Percentiles rank a stretch among this genome's conserved stretches.
phyloP scores from a whole-genome alignment of 495 filamentous ascomycete species.

The Penicillium manginii region DNA sequence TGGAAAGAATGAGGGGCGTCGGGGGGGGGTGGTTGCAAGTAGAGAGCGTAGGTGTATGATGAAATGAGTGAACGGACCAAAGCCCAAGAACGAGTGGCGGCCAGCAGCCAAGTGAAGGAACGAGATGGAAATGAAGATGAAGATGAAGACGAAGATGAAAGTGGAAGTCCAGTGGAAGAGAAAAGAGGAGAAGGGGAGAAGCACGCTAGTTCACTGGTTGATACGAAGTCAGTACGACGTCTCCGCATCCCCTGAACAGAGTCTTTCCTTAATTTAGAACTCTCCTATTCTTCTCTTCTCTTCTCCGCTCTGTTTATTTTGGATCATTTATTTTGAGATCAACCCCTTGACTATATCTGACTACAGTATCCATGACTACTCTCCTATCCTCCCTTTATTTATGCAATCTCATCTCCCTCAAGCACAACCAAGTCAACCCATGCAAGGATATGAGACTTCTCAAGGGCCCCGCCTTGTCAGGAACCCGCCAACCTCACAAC shows the following conservation, averaged over 20 bases:
- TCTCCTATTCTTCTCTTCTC: background rate
- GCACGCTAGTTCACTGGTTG: slow-evolving; percentile 2
- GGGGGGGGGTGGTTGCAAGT: background rate
- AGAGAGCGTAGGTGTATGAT: background rate
- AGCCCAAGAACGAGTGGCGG: slow-evolving; percentile 38
- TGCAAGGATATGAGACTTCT: slow-evolving; percentile 1
- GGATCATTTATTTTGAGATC: no score
- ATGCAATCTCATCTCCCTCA: background rate
- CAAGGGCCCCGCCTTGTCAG: slow-evolving; percentile 28
- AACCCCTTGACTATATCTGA: no score
- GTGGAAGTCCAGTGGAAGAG: slow-evolving; percentile 16
- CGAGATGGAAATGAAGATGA: slow-evolving; percentile 15
- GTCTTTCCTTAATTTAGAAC: slow-evolving; percentile 4
- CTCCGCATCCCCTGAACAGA: slow-evolving; percentile 17
- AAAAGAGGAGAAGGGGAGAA: slow-evolving; percentile 30
- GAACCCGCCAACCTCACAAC: slow-evolving; percentile 26
- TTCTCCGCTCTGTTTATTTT: background rate
- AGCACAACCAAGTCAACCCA: background rate
- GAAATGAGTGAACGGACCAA: slow-evolving; percentile 35
- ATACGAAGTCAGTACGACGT: background rate
- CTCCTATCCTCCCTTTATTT: background rate
- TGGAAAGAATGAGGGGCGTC: background rate
- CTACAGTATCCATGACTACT: background rate
- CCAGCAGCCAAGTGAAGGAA: slow-evolving; percentile 27
- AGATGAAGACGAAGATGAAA: slow-evolving; percentile 17